Evolutionary conservation across 1,139 yeast species (phyloP).

Genomic region (Diutina neorugosa): DNA sequence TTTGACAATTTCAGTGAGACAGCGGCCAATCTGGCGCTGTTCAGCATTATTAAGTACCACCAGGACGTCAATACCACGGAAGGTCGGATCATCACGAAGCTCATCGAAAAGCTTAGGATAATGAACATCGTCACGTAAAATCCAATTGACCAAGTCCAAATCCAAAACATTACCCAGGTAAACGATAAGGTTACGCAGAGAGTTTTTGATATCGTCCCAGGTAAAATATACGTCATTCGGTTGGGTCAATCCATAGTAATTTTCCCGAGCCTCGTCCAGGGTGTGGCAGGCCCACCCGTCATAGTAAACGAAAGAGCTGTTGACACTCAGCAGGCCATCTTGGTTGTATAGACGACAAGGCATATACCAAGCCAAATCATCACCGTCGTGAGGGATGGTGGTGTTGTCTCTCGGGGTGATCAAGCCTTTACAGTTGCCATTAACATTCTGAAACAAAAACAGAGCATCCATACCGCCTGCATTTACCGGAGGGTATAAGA

Average conservation of each 20-base stretch:
- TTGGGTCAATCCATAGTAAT: conserved; percentile 48
- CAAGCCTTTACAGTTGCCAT: conserved; percentile 80
- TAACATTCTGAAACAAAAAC: conserved; percentile 86
- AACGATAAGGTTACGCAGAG: conserved; percentile 70
- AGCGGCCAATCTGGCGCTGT: conserved; percentile 65
- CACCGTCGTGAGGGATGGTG: conserved; percentile 55
- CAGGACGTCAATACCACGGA: conserved; percentile 75
- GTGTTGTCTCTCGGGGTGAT: conserved; percentile 64
- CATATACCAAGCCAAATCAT: conserved; percentile 87
- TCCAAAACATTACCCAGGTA: conserved; percentile 84
- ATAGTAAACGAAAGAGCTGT: conserved; percentile 50
- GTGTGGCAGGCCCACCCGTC: conserved; percentile 92
- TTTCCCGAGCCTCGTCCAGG: conserved; percentile 49
- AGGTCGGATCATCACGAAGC: conserved; percentile 39
- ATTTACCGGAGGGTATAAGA: conserved; percentile 71
- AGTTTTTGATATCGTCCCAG: conserved; percentile 74
- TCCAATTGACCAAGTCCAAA: conserved; percentile 63
- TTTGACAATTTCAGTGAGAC: conserved; percentile 77
- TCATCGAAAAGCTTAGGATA: conserved; percentile 65
- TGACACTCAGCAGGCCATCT: conserved; percentile 60
- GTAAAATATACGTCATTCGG: conserved; percentile 75
- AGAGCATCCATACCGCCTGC: conserved; percentile 91
- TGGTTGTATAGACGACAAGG: conserved; percentile 68
- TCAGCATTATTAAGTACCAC: conserved; percentile 55
- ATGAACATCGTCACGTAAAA: conserved; percentile 51